Percentiles rank a stretch among this genome's conserved stretches.
These are phyloP conservation scores for Diplogelasinospora grovesii DNA, from an alignment of 495 filamentous ascomycete genomes.

Conservation along the genomic window DNA sequence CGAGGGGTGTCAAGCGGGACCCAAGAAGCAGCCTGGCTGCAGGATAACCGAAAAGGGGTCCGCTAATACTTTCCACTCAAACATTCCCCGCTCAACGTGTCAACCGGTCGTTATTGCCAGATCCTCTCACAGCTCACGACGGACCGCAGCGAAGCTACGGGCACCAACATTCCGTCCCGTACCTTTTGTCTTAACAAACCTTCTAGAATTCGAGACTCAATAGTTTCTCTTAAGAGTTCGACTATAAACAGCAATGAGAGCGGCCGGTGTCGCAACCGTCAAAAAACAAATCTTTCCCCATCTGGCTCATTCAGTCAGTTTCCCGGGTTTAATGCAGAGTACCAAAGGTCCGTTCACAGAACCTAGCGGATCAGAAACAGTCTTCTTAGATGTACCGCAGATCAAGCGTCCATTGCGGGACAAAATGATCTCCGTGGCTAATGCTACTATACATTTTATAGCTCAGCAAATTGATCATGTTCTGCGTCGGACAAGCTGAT, in stretches of 20 bases:
- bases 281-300: too few species aligned
- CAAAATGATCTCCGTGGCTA: neutral
- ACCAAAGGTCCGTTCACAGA: neutral
- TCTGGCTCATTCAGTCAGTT: too few species aligned
- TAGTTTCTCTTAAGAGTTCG: too few species aligned
- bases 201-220: too few species aligned
- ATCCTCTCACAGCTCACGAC: too few species aligned
- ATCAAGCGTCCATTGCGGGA: neutral
- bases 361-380: neutral
- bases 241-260: too few species aligned
- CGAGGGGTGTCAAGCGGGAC: slow-evolving; percentile 14
- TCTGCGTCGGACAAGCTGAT: neutral
- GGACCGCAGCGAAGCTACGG: too few species aligned
- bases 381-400: neutral
- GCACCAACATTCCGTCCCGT: too few species aligned
- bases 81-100: slow-evolving; percentile 1
- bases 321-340: too few species aligned
- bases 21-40: slow-evolving; percentile 12
- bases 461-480: neutral
- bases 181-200: too few species aligned
- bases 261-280: too few species aligned
- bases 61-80: neutral
- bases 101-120: neutral
- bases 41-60: slow-evolving; percentile 2
- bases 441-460: neutral